Base-by-base conservation (phyloP, 305 asterid genomes). In the Salvia sclarea region DNA sequence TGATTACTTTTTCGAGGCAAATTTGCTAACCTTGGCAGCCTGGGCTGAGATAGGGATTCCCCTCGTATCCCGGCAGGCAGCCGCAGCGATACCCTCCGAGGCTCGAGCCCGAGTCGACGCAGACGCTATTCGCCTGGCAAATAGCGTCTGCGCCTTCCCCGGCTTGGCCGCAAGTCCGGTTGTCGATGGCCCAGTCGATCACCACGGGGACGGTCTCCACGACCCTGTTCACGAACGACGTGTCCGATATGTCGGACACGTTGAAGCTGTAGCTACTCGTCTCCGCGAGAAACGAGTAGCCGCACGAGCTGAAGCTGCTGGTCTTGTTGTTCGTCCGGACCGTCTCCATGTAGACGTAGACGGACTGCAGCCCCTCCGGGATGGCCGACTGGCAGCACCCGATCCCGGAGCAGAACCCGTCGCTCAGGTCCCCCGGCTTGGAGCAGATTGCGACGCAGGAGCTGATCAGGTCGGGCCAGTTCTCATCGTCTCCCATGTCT, bases 311-410 rank as follows among this genome's bases (percentile, higher is more conserved):
- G 28, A 77, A 68, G 10, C 55, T 17, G 7, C 30, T 24, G 38
- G 16, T 56, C 1, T n/a, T 11, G 30, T 4, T 25, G 30, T 25
- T 2, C 0, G 0, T 0, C n/a, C 50, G 58, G 0, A 0, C 9
- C n/a, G 68, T 73, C 3, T 3, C 0, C 50, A 82, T 33, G 41
- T 1, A 13, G 72, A n/a, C 30, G 3, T n/a, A 31, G 6, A 64
- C 50, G 31, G 14, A 16, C 68, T 59, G 74, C 8, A 77, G 66
- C 9, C 82, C 85, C 69, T 75, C 43, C 0, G 82, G 85, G 1
- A 80, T 77, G 25, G 82, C 58, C 21, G 80, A 24, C 55, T 80
- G 80, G 72, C 82, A 77, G 24, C 85, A 80, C 3, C 85, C 85
- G 14, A 80, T 75, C n/a, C 85, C 85, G 5, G 80, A 47, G 37